Evolutionary conservation across 345 rosid species (phyloP), one percentile per base, ranked within the genome.

Genomic region (Bretschneidera sinensis): DNA sequence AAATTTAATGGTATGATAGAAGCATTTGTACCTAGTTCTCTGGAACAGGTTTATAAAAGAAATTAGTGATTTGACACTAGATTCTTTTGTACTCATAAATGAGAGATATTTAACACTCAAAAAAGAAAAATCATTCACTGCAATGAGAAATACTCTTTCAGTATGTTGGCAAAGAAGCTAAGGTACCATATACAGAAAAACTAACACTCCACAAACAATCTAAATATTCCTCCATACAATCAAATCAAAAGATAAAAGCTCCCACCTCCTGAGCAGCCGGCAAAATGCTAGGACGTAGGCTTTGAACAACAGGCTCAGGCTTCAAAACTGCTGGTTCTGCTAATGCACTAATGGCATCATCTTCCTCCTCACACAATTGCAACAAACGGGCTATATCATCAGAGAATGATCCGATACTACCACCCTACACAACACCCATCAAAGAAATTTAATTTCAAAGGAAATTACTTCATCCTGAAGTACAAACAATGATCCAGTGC

Each of bases 301-400:
- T 64, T 70, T 79, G 78, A 57, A 61, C 39, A 51, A 74, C 76
- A 55, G 55, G 70, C 19, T 65, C 85, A 0, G 85, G 76, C 70
- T 84, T 80, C 58, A 76, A 54, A 52, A 55, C 65, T 28, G 78
- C 34, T 9, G 69, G 67, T 59, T 71, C 83, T 55, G 78, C 73
- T 31, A 88, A 72, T 55, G 78, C 43, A 72, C 98, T 91, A 35
- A 75, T 81, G 8, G 96, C 96, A 79, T 91, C 98, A 68, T 88
- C 98, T 72, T 87, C 81, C 68, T 82, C 94, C 8, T 85, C 83
- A 0, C 56, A 63, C 17, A 82, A 59, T 56, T 83, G 89, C 73
- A 88, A 54, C 54, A 81, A 53, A 50, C 84, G 84, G 53, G 69
- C 71, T 43, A 91, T 75, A 50, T 84, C 92, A 58, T 81, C 81